Evolutionary conservation across 1,139 yeast genomes (phyloP), one percentile per base, ranked within the genome.

Genomic region (Wickerhamomyces sp.): DNA sequence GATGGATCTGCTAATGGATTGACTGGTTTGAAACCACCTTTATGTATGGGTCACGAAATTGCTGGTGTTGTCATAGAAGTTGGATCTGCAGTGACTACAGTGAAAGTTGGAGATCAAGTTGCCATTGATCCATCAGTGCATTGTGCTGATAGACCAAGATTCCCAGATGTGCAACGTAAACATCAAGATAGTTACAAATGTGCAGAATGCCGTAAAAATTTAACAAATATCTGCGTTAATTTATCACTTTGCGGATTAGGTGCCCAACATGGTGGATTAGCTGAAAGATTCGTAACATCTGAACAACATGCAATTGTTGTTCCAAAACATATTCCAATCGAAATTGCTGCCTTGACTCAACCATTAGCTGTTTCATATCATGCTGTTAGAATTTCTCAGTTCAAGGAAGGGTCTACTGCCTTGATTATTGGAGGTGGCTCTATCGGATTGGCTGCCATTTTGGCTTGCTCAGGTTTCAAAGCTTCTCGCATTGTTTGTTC

Each of bases 11-110:
- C 58, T 6, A 60, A 65, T 44, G 53, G 52, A 9, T 46, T 64
- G 31, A 63, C 70, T 3, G 65, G 65, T 10, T 47, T 50, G 18
- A 45, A 39, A 27, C 44, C 58, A 13, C 73, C 72, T 4, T 48
- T 61, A 35, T 59, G 67, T 33, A 55, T 81, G 64, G 88, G 88
- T 13, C 88, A 81, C 53, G 88, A 81, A 53, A 63, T 65, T 41
- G 54, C 68, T 2, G 75, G 74, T 25, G 52, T 60, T 10, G 65
- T 70, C 16, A 37, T 52, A 15, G 61, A 53, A 18, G 54, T 68
- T 14, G 74, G 74, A 21, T 16, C 50, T 3, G 52, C 38, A 8
- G 74, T 68, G 6, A 52, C 55, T 1, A 46, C 51, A 14, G 55
- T 65, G 16, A 51, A 63, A 38, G 53, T 53, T 14, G 74, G 72